A percentile compares a stretch with the other conserved stretches of the same genome.
Conservation (phyloP, 352 stramenopile species). For the Hyaloperonospora brassicae region DNA sequence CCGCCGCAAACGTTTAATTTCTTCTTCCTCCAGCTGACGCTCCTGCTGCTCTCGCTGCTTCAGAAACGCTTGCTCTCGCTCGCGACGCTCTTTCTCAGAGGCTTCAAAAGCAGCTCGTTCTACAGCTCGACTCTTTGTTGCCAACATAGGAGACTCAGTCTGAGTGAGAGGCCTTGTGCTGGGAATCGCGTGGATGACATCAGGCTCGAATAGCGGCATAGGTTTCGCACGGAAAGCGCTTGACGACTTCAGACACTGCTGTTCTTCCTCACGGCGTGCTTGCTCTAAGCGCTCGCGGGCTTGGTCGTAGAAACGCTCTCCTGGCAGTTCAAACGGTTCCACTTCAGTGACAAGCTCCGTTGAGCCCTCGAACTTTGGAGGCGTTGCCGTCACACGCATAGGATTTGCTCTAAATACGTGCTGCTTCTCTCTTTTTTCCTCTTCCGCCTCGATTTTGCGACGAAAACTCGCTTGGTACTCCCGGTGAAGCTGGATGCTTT, state of each 20-base stretch:
- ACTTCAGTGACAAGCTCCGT: constrained; percentile 65
- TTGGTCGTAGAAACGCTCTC: constrained; percentile 49
- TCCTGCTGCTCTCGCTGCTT: constrained; percentile 44
- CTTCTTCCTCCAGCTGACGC: constrained; percentile 45
- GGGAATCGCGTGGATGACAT: constrained; percentile 23
- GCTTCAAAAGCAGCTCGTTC: constrained; percentile 64
- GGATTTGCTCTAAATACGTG: constrained; percentile 67
- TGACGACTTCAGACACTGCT: constrained; percentile 26
- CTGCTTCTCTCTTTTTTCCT: constrained; percentile 45
- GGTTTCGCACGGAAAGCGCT: constrained; percentile 54
- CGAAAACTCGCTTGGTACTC: constrained; percentile 68
- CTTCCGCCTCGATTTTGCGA: constrained; percentile 47
- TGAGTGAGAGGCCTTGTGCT: constrained; percentile 37
- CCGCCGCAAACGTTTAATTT: constrained; percentile 61
- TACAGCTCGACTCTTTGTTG: constrained; percentile 47
- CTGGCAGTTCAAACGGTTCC: constrained; percentile 50
- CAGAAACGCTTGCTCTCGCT: constrained; percentile 55
- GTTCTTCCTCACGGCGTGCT: constrained; percentile 51
- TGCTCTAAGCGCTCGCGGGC: constrained; percentile 51
- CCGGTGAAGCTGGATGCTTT: constrained; percentile 60
- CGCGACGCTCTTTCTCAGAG: constrained; percentile 56
- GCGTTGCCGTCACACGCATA: constrained; percentile 48
- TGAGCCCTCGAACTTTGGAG: constrained; percentile 55
- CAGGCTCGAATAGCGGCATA: constrained; percentile 46
- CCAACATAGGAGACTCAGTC: constrained; percentile 48